Evolutionary conservation across 306 rosid species (phyloP), one percentile per base, ranked within the genome.

Genomic region (Canavalia ensiformis): DNA sequence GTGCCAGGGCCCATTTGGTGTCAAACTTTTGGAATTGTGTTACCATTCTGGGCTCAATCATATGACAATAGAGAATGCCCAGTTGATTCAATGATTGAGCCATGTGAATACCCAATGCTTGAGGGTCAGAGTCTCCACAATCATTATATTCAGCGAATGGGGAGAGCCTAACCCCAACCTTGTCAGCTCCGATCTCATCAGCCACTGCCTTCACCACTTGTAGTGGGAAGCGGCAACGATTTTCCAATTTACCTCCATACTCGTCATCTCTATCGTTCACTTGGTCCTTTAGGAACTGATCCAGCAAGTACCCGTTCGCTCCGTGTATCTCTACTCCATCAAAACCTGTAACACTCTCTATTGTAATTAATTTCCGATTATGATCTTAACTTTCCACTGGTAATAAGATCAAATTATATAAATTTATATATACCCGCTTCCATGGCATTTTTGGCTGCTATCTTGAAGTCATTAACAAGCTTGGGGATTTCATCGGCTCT

Each of bases 81-180:
- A 63, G 47, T 42, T 88, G 79, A 71, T 63, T 89, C 66, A 92
- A 49, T 12, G 86, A 85, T 1, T 80, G 44, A 0, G 83, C 95
- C 90, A 92, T 68, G 73, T 87, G 18, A 29, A 84, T 65, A 1
- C 84, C 94, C 34, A 91, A 69, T 13, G 85, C 87, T 31, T 88
- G 73, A 18, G 97, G 94, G 51, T 91, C 72, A 0, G 94, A 89
- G 78, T 92, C 97, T 10, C 56, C 84, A 0, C 88, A 83, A 30
- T 87, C 91, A 63, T 72, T 81, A 45, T 72, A 88, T 49, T 87
- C 71, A 0, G 89, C 80, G 62, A 89, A 91, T 9, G 95, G 94
- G 13, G 97, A 92, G 3, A 91, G 82, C 81, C 91, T 88, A 4
- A 92, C 76, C 6, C 97, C 97, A 49, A 91, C 95, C 75, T 58